Conservation (phyloP, 768 basidiomycete species). For the Rhodotorula sphaerocarpa region DNA sequence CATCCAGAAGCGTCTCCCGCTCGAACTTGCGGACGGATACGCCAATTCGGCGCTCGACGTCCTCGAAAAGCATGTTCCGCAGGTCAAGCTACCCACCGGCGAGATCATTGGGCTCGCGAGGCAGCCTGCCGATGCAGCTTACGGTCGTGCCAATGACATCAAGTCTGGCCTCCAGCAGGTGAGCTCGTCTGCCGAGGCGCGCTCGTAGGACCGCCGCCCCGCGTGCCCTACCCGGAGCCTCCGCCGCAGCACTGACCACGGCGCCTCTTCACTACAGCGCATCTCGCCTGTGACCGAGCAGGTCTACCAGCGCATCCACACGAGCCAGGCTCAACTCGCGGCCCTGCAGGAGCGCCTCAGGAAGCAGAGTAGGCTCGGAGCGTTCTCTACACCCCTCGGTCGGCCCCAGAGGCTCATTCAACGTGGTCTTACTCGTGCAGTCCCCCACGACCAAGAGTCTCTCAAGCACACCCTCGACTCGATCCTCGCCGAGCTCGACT, state of each 20-base stretch:
- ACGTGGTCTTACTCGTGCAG: not conserved
- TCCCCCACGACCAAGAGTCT: conserved; percentile 22
- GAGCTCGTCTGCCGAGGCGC: not conserved
- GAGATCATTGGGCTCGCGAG: conserved; percentile 11
- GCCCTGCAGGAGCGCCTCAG: conserved; percentile 26
- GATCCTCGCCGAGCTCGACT: conserved; percentile 11
- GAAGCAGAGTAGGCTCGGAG: conserved; percentile 5
- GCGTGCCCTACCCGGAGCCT: too few species aligned
- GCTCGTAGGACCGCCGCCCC: not conserved
- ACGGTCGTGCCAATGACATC: conserved; percentile 1
- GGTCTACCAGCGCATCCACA: conserved; percentile 7
- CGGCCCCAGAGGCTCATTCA: too few species aligned
- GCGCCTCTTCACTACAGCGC: conserved; percentile 13
- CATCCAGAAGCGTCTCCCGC: conserved; percentile 26
- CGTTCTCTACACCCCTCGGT: too few species aligned
- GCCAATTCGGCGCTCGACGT: conserved; percentile 26
- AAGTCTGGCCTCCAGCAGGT: conserved; percentile 14
- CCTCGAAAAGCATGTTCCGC: conserved; percentile 30
- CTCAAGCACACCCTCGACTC: conserved; percentile 10
- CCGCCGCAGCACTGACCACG: not conserved
- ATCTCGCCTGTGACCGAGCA: conserved; percentile 6
- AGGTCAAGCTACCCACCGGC: conserved; percentile 29
- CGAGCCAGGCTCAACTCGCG: conserved; percentile 12
- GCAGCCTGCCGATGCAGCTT: conserved; percentile 24
- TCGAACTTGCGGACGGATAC: conserved; percentile 26